These are phyloP conservation scores for Colletotrichum tropicale DNA, from an alignment of 2,329 filamentous ascomycete genomes.

Conservation along the genomic window DNA sequence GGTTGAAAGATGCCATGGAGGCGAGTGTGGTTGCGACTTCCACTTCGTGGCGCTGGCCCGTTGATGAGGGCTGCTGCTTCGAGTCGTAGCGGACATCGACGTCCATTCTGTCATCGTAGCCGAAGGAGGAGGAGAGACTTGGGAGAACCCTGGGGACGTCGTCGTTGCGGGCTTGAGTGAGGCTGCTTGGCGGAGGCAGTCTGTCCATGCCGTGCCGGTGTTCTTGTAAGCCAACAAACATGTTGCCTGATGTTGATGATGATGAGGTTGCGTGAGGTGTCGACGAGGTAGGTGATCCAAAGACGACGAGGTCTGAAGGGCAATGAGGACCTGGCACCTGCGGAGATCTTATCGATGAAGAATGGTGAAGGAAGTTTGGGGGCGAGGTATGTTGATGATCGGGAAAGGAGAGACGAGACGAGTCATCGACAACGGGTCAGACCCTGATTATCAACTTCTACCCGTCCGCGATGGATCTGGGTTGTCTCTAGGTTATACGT, in stretches of 20 bases:
- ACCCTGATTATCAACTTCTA: conserved; percentile 18
- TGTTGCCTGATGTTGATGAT: not conserved
- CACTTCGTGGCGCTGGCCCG: conserved; percentile 8
- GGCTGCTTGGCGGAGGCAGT: conserved; percentile 5
- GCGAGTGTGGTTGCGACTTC: conserved; percentile 16
- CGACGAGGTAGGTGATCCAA: not conserved
- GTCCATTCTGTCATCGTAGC: conserved; percentile 16
- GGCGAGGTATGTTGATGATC: conserved; percentile 4
- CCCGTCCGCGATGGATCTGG: conserved; percentile 17
- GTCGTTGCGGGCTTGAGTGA: not conserved
- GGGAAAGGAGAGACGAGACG: conserved; percentile 16
- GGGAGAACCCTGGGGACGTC: conserved; percentile 10
- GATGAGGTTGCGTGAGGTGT: not conserved
- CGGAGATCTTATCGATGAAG: conserved; percentile 10
- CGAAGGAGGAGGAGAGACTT: conserved; percentile 13
- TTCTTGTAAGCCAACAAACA: conserved; percentile 19
- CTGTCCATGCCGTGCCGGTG: conserved; percentile 4
- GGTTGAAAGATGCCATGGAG: conserved; percentile 20
- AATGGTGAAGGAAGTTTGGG: not conserved
- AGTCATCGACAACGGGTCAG: conserved; percentile 22
- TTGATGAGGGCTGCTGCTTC: not conserved
- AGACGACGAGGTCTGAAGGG: not conserved
- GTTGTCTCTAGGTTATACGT: conserved; percentile 21
- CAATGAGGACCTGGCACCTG: not conserved
- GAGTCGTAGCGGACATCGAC: not conserved